Percentiles rank a stretch among this genome's conserved stretches.
Evolutionary conservation across 129 eudicot genomes (phyloP).

Genomic region (Chrysanthemum seticuspe): DNA sequence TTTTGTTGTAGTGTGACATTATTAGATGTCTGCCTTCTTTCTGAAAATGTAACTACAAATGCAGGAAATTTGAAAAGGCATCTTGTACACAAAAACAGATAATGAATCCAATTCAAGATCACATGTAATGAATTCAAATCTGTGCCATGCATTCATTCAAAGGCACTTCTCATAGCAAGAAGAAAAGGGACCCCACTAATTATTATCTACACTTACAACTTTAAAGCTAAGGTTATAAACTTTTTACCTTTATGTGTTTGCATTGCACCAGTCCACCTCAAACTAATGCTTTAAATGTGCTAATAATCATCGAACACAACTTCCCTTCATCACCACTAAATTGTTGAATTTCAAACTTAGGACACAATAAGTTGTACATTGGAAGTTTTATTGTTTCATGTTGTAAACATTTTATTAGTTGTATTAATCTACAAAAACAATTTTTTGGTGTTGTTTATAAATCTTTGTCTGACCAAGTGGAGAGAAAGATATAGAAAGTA

Average conservation of each 20-base stretch:
- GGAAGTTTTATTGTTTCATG: not conserved
- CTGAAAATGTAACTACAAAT: conserved; percentile 24
- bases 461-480: not conserved
- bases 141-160: conserved; percentile 34
- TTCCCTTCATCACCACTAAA: conserved; percentile 1
- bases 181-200: conserved; percentile 30
- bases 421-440: not conserved
- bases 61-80: conserved; percentile 38
- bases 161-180: conserved; percentile 26
- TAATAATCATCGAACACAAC: conserved; percentile 28
- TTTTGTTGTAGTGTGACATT: no score
- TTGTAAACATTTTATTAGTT: not conserved
- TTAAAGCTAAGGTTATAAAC: conserved; percentile 15
- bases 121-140: conserved; percentile 33
- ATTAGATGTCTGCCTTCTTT: conserved; percentile 30
- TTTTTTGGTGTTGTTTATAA: conserved; percentile 1
- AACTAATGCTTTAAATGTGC: conserved; percentile 33
- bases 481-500: conserved; percentile 1
- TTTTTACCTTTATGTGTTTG: conserved; percentile 36
- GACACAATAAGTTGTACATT: no score
- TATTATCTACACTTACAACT: not conserved
- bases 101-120: conserved; percentile 42
- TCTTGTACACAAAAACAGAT: conserved; percentile 40
- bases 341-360: not conserved
- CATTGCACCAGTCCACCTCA: conserved; percentile 37